Base-by-base conservation (phyloP, 805 yeast genomes). In the Komagataella populi region DNA sequence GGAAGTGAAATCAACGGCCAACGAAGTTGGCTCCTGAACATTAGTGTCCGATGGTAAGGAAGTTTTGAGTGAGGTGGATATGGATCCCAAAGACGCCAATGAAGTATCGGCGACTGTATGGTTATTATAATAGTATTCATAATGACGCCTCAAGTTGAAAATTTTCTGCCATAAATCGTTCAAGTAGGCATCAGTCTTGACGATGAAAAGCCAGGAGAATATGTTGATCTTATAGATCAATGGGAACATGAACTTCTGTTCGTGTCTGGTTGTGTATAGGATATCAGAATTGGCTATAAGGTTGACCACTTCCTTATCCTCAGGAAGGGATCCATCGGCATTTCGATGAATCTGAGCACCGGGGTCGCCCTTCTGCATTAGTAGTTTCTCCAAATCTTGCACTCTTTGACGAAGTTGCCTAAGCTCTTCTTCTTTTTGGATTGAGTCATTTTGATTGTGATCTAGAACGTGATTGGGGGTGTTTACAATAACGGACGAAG, bases 141-240 rank as follows among this genome's bases (percentile, higher is more conserved):
- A 68, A 51, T 66, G 70, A 49, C 63, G 65, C 48, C 70, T 57
- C 20, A 68, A 56, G 49, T 63, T 64, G 39, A 66, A 52, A 17
- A 68, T 67, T 53, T 67, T 67, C 51, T 65, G 55, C 83, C 83
- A 78, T 22, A 78, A 57, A 47, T 77, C 73, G 53, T 78, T 72
- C 48, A 78, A 60, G 57, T 76, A 77, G 4, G 80, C 76, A 55
- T 78, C 83, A 57, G 80, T 80, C 59, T 78, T 73, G 69, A 77
- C 77, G 18, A 78, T 70, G 23, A 80, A 80, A 56, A 78, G 62
- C 81, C 82, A 78, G 22, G 80, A 79, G 3, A 80, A 71, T 1
- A 78, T 74, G 53, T 80, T 61, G 22, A 68, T 68, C 50, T 68
- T 70, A 52, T 68, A 66, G 16, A 67, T 62, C 10, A 68, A 64